A percentile compares a stretch with the other conserved stretches of the same genome.
phyloP scores from a whole-genome alignment of 2,329 filamentous ascomycete species.

The Penicillium sp. region DNA sequence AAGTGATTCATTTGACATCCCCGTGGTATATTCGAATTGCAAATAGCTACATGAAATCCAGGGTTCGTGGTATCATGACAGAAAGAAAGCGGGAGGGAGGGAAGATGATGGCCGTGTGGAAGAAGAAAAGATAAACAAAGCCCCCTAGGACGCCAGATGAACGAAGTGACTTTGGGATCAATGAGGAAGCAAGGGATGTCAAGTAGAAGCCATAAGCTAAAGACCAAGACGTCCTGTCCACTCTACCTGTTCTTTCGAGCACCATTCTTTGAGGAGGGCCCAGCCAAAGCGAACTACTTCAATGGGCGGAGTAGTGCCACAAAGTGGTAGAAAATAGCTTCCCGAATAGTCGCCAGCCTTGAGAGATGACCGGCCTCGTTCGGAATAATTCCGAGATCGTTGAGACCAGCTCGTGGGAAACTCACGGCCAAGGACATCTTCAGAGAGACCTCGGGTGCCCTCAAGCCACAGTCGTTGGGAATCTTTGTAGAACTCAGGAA shows the following conservation, averaged over 20 bases:
- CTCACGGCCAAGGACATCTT: constrained; percentile 39
- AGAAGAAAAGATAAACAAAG: constrained; percentile 2
- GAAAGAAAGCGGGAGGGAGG: constrained; percentile 3
- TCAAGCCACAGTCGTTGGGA: constrained; percentile 46
- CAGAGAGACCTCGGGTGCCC: constrained; percentile 40
- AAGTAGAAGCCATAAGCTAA: constrained; percentile 23
- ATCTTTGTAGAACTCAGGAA: constrained; percentile 42
- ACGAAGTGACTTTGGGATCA: not conserved
- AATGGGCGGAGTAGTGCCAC: constrained; percentile 41
- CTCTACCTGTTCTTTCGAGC: constrained; percentile 44
- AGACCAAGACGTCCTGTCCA: constrained; percentile 43
- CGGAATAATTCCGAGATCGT: constrained; percentile 36
- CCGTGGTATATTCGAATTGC: constrained; percentile 20
- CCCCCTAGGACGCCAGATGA: constrained; percentile 12
- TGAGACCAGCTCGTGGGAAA: constrained; percentile 47
- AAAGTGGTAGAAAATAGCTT: constrained; percentile 44
- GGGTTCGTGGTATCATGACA: constrained; percentile 35
- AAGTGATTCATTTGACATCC: constrained; percentile 3
- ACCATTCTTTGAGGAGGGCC: constrained; percentile 47
- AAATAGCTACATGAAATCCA: constrained; percentile 23
- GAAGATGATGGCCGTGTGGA: constrained; percentile 7
- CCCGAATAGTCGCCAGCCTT: constrained; percentile 37
- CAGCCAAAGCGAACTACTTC: constrained; percentile 47
- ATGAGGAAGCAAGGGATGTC: not conserved
- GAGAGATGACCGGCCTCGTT: constrained; percentile 35